These are phyloP conservation scores for Phaeotremella fagi DNA, from an alignment of 768 basidiomycete genomes.

Conservation along the genomic window DNA sequence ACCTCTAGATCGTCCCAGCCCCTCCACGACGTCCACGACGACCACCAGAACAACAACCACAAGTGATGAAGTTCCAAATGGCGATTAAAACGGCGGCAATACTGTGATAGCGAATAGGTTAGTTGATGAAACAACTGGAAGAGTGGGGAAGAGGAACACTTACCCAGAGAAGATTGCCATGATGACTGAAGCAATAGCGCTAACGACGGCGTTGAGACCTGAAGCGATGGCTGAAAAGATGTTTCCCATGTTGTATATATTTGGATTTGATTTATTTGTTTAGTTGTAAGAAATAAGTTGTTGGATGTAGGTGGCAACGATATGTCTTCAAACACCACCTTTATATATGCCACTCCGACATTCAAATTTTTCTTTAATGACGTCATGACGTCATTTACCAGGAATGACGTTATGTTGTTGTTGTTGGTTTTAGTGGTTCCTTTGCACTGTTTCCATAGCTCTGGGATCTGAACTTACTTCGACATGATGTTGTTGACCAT, in stretches of 20 bases:
- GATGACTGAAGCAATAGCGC: constrained; percentile 30
- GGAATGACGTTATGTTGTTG: too few relatives aligned
- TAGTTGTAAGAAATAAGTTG: too few relatives aligned
- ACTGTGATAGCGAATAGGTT: neutral
- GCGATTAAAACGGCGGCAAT: constrained; percentile 34
- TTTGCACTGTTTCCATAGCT: too few relatives aligned
- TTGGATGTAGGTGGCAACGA: too few relatives aligned
- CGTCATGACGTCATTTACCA: too few relatives aligned
- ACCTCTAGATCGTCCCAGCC: constrained; percentile 35
- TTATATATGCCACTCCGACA: too few relatives aligned
- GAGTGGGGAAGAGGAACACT: neutral
- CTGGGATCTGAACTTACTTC: too few relatives aligned
- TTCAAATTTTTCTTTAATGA: too few relatives aligned
- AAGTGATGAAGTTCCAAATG: constrained; percentile 39
- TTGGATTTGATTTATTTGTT: constrained; percentile 1
- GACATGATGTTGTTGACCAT: too few relatives aligned
- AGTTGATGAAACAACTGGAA: neutral
- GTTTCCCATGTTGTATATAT: constrained; percentile 26
- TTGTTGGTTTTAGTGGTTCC: too few relatives aligned
- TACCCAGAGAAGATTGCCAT: constrained; percentile 30
- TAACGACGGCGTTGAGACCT: constrained; percentile 5
- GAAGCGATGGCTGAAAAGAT: constrained; percentile 32
- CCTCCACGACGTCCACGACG: constrained; percentile 30
- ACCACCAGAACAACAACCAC: constrained; percentile 28
- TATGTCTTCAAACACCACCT: too few relatives aligned